A percentile compares a stretch with the other conserved stretches of the same genome.
Conservation (phyloP, 176 grass and related monocot species). For the Ampelocalamus luodianensis region DNA sequence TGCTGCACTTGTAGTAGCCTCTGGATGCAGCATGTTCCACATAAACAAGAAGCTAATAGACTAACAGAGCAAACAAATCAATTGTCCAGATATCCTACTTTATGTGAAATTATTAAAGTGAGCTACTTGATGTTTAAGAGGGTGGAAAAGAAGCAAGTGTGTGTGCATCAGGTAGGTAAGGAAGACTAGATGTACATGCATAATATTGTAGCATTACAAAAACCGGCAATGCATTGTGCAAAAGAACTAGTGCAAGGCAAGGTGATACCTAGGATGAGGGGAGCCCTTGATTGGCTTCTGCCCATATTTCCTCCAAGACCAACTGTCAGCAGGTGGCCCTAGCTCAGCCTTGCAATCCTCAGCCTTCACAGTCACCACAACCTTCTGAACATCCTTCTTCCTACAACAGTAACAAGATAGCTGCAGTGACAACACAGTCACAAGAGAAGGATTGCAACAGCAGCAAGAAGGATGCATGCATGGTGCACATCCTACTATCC, state of each 20-base stretch:
- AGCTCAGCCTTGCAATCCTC: conserved; percentile 27
- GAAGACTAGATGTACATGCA: not conserved
- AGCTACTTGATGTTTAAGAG: not conserved
- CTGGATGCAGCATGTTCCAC: conserved; percentile 5
- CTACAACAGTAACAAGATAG: not conserved
- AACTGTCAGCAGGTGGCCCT: conserved; percentile 40
- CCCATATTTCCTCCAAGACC: conserved; percentile 46
- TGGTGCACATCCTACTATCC: not conserved
- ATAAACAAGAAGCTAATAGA: not conserved
- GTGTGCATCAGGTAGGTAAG: not conserved
- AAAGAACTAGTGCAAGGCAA: not conserved
- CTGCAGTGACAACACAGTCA: not conserved
- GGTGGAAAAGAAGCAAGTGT: not conserved
- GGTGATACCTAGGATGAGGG: conserved; percentile 40
- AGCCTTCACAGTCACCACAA: conserved; percentile 30
- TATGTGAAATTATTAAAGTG: not conserved
- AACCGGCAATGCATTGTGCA: not conserved
- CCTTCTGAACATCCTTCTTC: conserved; percentile 20
- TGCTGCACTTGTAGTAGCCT: conserved; percentile 46
- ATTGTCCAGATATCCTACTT: not conserved
- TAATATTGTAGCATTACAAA: not conserved
- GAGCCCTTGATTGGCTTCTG: conserved; percentile 28
- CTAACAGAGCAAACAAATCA: not conserved
- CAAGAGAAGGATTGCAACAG: conserved; percentile 5
- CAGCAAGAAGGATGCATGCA: not conserved